These are phyloP conservation scores for Daucus carota DNA, from an alignment of 129 eudicot genomes.

Conservation along the genomic window DNA sequence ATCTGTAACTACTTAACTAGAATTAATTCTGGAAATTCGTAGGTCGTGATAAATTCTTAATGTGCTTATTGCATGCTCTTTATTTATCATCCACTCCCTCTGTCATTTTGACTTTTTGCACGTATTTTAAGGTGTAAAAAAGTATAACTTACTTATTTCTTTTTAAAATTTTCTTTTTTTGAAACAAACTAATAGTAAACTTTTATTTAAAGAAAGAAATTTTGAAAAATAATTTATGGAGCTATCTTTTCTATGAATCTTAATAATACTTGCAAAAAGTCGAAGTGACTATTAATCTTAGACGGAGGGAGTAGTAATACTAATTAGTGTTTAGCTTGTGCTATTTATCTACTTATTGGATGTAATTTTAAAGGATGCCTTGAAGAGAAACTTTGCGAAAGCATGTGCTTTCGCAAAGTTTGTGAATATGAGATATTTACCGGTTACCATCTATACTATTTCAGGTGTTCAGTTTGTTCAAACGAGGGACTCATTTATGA, in stretches of 20 bases:
- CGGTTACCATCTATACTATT: not conserved
- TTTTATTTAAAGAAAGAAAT: too few species aligned
- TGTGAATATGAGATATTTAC: not conserved
- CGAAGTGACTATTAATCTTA: too few species aligned
- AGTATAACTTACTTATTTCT: too few species aligned
- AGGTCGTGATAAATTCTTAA: not conserved
- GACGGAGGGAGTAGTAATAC: too few species aligned
- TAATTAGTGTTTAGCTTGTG: not conserved
- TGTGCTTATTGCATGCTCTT: not conserved
- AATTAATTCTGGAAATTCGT: not conserved
- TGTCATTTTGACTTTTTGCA: too few species aligned
- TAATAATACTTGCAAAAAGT: too few species aligned
- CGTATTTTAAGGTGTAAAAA: too few species aligned
- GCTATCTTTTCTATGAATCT: too few species aligned
- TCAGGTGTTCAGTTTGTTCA: constrained; percentile 6
- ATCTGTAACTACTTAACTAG: not conserved
- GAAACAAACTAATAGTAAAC: too few species aligned
- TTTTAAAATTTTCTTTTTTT: too few species aligned
- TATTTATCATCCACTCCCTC: too few species aligned
- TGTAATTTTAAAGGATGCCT: not conserved
- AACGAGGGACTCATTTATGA: not conserved
- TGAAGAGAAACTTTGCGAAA: not conserved
- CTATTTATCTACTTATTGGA: not conserved
- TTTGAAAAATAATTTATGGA: too few species aligned
- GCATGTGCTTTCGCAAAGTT: not conserved